These are phyloP conservation scores for Gnetum montanum DNA, from an alignment of 75 land plant species.

Conservation along the genomic window DNA sequence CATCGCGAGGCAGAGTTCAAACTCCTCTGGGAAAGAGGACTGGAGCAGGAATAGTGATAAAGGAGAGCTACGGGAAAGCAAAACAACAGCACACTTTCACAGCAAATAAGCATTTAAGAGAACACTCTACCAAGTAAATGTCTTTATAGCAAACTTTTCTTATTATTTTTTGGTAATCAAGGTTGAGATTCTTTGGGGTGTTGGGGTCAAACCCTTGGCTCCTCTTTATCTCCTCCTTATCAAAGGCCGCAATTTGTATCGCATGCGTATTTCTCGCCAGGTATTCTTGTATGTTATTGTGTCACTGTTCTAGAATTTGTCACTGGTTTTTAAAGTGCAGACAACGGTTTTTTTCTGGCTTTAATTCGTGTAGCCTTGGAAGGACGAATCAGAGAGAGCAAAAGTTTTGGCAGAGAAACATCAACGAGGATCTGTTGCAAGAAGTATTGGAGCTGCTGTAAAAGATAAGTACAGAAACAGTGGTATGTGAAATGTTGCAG, in stretches of 20 bases:
- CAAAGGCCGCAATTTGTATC: constrained; percentile 26
- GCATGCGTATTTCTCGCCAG: constrained; percentile 10
- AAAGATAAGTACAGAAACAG: not conserved
- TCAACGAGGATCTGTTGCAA: constrained; percentile 11
- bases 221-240: constrained; percentile 21
- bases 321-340: too few species aligned
- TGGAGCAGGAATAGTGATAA: constrained; percentile 28
- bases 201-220: constrained; percentile 11
- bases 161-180: constrained; percentile 10
- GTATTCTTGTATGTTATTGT: too few species aligned
- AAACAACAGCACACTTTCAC: constrained; percentile 43
- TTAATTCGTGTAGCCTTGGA: constrained; percentile 16
- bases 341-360: too few species aligned
- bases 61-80: constrained; percentile 32
- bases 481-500: not conserved
- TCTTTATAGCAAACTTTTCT: too few species aligned
- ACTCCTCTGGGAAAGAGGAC: constrained; percentile 15
- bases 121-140: too few species aligned
- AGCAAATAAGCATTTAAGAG: too few species aligned
- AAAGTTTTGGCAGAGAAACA: constrained; percentile 17
- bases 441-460: constrained; percentile 5
- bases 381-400: constrained; percentile 6
- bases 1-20: constrained; percentile 7
- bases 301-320: too few species aligned
- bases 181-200: constrained; percentile 25